These are phyloP conservation scores for Kodamaea neixiangensis DNA, from an alignment of 805 yeast genomes.

Conservation along the genomic window DNA sequence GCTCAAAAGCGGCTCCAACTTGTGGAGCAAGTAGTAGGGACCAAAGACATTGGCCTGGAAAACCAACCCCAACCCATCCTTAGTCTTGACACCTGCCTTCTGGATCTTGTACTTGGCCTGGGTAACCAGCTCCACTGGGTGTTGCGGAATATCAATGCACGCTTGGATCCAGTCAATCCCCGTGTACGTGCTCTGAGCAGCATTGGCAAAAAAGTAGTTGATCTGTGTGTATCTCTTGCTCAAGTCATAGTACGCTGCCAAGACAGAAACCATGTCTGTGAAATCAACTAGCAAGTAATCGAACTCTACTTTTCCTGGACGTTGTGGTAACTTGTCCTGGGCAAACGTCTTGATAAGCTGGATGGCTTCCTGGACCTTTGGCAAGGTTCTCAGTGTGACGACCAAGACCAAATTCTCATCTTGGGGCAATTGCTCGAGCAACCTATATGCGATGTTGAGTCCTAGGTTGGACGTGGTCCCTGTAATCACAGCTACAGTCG, in stretches of 20 bases:
- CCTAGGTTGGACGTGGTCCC: slow-evolving; percentile 71
- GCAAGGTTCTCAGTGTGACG: slow-evolving; percentile 86
- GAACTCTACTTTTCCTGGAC: slow-evolving; percentile 67
- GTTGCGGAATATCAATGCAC: slow-evolving; percentile 57
- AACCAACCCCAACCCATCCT: slow-evolving; percentile 80
- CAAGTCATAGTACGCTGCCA: slow-evolving; percentile 73
- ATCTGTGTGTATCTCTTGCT: slow-evolving; percentile 61
- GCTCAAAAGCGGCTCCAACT: slow-evolving; percentile 56
- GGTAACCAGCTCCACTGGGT: slow-evolving; percentile 84
- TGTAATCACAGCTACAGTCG: slow-evolving; percentile 41
- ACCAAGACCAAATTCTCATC: slow-evolving; percentile 68
- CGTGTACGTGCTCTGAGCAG: slow-evolving; percentile 84
- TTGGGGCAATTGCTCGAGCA: slow-evolving; percentile 60
- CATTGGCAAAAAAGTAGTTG: slow-evolving; percentile 81
- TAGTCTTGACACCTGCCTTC: slow-evolving; percentile 69
- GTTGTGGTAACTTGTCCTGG: slow-evolving; percentile 25
- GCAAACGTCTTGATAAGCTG: slow-evolving; percentile 42
- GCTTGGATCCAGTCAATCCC: slow-evolving; percentile 91
- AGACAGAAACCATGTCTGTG: slow-evolving; percentile 81
- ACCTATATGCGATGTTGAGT: slow-evolving; percentile 76
- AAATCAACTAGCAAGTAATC: slow-evolving; percentile 92
- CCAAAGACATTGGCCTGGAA: slow-evolving; percentile 98
- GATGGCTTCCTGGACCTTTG: slow-evolving; percentile 78
- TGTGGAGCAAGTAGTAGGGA: slow-evolving; percentile 82
- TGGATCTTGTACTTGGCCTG: slow-evolving; percentile 86